Base-by-base conservation (phyloP, 2,329 filamentous ascomycete species). In the Arthrobotrys megalospora region DNA sequence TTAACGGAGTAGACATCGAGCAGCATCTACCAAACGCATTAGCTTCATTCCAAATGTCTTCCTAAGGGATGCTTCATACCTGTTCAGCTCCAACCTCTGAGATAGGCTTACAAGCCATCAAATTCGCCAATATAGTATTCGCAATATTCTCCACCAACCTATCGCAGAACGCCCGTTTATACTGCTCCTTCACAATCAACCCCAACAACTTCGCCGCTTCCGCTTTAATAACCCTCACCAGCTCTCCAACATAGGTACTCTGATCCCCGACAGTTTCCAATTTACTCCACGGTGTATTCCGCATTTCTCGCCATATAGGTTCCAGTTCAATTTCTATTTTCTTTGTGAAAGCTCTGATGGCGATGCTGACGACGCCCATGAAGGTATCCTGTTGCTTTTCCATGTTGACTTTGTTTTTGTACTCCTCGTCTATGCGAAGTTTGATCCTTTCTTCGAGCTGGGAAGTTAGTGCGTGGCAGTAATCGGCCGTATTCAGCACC, bases 401-500 rank as follows among this genome's bases (percentile, higher is more conserved):
- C 19, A 99, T 86, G 83, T 98, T 95, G 6, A 99, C 92, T 79
- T 90, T 90, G 34, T 90, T 85, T 14, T 89, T 89, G 41, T 97
- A 86, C 1, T 94, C 92, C 53, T 89, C 87, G 80, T 98, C 96
- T 80, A 99, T 94, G 8, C 94, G 90, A 81, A 92, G 91, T 85
- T 93, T 95, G 84, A 99, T 94, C 84, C 93, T 97, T 82, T 98
- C 94, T 83, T 98, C 95, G 0, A 99, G 88, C 83, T 98, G 95
- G 58, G 91, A 94, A 60, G 94, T 96, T 34, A 97, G 98, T 28
- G 90, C 90, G 83, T 97, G 95, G 89, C 96, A 99, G 84, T 98
- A 99, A 83, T 99, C 96, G 0, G 96, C 95, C 0, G 96, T 98
- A 83, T 99, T 99, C 58, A 99, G 87, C 0, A 98, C 94, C 2